Conservation (phyloP, 192 early-diverging fungal genomes). For the Coemansia sp. region DNA sequence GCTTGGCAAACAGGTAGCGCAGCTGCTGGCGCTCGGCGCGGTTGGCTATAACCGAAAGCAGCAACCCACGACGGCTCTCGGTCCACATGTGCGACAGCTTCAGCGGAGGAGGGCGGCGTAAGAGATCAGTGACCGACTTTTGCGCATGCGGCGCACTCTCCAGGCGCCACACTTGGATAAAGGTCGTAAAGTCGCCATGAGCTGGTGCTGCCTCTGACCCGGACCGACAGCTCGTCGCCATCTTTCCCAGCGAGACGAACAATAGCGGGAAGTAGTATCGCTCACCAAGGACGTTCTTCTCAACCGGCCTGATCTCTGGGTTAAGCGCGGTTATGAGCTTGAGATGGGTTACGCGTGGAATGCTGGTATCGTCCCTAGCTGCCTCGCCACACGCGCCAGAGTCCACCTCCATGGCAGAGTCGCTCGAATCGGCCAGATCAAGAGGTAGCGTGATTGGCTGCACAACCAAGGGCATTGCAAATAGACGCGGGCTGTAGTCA, state of each 20-base stretch:
- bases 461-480: constrained; percentile 49
- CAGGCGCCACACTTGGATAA: constrained; percentile 47
- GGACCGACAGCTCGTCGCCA: not conserved
- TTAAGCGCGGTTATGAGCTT: constrained; percentile 53
- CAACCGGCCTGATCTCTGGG: constrained; percentile 42
- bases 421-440: constrained; percentile 8
- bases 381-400: not conserved
- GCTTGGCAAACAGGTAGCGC: constrained; percentile 49
- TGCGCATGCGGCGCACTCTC: constrained; percentile 47
- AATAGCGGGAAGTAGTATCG: constrained; percentile 48
- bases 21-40: constrained; percentile 56
- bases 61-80: constrained; percentile 32
- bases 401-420: constrained; percentile 15
- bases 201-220: not conserved
- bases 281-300: constrained; percentile 48
- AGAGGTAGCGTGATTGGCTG: constrained; percentile 36
- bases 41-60: constrained; percentile 45
- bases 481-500: constrained; percentile 51
- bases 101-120: constrained; percentile 39
- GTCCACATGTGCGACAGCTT: constrained; percentile 45
- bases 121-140: constrained; percentile 31
- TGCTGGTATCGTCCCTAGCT: constrained; percentile 4
- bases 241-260: constrained; percentile 35
- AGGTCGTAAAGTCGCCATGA: constrained; percentile 19
- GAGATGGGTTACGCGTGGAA: constrained; percentile 37